phyloP scores from a whole-genome alignment of 2,329 filamentous ascomycete genomes.

The Penicillium sp. region DNA sequence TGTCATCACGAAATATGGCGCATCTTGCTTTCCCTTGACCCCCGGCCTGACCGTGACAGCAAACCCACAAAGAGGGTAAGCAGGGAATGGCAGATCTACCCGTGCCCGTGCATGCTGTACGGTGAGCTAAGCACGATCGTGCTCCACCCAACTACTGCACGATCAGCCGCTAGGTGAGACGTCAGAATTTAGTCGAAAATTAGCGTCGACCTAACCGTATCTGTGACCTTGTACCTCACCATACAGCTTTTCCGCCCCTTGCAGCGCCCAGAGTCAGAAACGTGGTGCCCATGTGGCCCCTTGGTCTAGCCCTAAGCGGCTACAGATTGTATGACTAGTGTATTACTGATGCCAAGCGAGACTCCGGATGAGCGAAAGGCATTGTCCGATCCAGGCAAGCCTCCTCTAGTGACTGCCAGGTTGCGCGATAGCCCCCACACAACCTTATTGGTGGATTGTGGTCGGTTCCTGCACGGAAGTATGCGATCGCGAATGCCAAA shows the following conservation, averaged over 20 bases:
- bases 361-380: background rate
- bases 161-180: background rate
- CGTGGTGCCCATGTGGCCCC: background rate
- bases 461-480: no score
- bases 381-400: background rate
- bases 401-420: background rate
- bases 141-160: background rate
- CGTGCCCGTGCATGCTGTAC: background rate
- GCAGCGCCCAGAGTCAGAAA: background rate
- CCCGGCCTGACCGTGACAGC: background rate
- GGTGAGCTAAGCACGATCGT: constrained; percentile 1
- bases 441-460: background rate
- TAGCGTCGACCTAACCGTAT: background rate
- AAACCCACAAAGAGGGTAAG: background rate
- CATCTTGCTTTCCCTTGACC: background rate
- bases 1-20: background rate
- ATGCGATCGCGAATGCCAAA: background rate
- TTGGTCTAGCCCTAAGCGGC: background rate
- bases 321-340: background rate
- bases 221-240: background rate
- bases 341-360: background rate
- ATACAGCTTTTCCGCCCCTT: background rate
- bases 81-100: background rate
- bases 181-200: background rate
- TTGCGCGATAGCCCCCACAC: background rate